A percentile compares a stretch with the other conserved stretches of the same genome.
These are phyloP conservation scores for Cordyceps javanica DNA, from an alignment of 2,329 filamentous ascomycete species.

Conservation along the genomic window DNA sequence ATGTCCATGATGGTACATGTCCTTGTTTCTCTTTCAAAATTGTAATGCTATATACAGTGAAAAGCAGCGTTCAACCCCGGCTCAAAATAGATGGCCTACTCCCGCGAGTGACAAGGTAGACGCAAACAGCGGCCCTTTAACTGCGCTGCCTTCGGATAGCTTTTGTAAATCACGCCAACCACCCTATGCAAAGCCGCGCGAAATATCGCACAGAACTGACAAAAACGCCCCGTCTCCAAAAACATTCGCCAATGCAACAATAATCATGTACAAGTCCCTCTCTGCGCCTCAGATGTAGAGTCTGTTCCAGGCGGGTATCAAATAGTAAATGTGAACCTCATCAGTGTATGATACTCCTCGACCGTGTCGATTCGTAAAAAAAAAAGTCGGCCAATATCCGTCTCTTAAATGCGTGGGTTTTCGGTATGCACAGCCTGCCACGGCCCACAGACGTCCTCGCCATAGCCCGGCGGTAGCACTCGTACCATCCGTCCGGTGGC, in stretches of 20 bases:
- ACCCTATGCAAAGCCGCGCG: background rate
- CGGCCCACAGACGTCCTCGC: slow-evolving; percentile 42
- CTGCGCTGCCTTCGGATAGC: background rate
- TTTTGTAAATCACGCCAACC: slow-evolving; percentile 1
- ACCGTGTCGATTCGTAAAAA: slow-evolving; percentile 4
- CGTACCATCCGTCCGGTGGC: slow-evolving; percentile 47
- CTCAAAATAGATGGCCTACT: background rate
- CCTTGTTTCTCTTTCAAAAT: background rate
- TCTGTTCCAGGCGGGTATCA: background rate
- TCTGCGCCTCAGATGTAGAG: background rate
- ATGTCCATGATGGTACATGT: too few relatives aligned
- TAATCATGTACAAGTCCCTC: slow-evolving; percentile 3
- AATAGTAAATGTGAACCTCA: background rate
- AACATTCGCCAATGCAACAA: slow-evolving; percentile 1
- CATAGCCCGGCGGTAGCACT: slow-evolving; percentile 48
- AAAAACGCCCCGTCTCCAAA: slow-evolving; percentile 1
- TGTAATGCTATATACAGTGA: background rate
- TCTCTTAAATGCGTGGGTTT: slow-evolving; percentile 37
- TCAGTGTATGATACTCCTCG: background rate
- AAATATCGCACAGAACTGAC: background rate
- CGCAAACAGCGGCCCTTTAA: background rate
- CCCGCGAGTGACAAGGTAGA: background rate
- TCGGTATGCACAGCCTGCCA: slow-evolving; percentile 46
- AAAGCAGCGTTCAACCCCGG: background rate
- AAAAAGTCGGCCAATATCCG: background rate